These are phyloP conservation scores for Zea mays DNA, from an alignment of 176 grass and related monocot genomes.

Conservation along the genomic window DNA sequence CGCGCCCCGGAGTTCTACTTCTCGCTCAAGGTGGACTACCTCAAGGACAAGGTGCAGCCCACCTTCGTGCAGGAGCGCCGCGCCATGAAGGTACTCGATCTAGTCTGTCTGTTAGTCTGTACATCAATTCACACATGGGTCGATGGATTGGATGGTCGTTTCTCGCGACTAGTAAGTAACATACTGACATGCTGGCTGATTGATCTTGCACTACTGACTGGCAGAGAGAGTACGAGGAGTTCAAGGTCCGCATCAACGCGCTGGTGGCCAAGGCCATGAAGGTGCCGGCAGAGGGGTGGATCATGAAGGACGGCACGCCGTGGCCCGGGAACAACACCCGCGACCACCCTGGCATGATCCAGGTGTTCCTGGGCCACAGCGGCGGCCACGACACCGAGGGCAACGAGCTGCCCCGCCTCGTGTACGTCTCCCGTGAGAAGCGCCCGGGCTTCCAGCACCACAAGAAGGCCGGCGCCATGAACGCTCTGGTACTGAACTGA, in stretches of 20 bases:
- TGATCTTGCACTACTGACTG: too few relatives aligned
- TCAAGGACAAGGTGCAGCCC: conserved; percentile 96
- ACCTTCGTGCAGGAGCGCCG: conserved; percentile 92
- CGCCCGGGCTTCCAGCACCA: conserved; percentile 92
- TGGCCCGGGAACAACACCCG: conserved; percentile 99
- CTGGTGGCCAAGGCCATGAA: conserved; percentile 92
- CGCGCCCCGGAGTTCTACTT: conserved; percentile 97
- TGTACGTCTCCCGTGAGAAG: conserved; percentile 99
- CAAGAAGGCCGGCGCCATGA: conserved; percentile 99
- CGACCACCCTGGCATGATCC: conserved; percentile 99
- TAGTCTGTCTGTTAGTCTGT: too few relatives aligned
- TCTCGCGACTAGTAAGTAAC: too few relatives aligned
- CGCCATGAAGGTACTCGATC: conserved; percentile 89
- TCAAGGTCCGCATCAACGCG: conserved; percentile 94
- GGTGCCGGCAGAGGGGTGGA: conserved; percentile 85
- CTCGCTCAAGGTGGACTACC: conserved; percentile 85
- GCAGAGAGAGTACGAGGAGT: conserved; percentile 98
- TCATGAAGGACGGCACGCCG: conserved; percentile 98
- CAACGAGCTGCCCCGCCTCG: conserved; percentile 88
- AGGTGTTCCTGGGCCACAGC: conserved; percentile 95
- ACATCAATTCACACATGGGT: too few relatives aligned
- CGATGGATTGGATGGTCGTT: too few relatives aligned
- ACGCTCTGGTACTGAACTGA: conserved; percentile 61
- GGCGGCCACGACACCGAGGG: conserved; percentile 91
- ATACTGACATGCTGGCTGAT: too few relatives aligned